These are phyloP conservation scores for Chalciporus pseudorubinellus DNA, from an alignment of 768 basidiomycete species.

Conservation along the genomic window DNA sequence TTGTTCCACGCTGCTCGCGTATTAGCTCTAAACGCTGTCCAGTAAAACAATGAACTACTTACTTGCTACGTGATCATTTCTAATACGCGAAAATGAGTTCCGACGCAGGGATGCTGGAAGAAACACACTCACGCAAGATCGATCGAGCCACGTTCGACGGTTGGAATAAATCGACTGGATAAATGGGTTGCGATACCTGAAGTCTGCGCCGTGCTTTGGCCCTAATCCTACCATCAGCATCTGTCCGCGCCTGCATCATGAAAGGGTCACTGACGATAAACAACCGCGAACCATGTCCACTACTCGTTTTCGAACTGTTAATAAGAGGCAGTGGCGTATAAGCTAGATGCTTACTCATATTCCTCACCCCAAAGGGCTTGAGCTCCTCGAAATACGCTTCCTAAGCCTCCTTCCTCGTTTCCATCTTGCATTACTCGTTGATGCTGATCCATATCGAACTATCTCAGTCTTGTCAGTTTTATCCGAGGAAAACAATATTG, in stretches of 20 bases:
- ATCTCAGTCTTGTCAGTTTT: neutral
- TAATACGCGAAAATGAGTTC: conserved; percentile 25
- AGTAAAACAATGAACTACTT: conserved; percentile 18
- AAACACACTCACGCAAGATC: conserved; percentile 66
- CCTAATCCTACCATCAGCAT: conserved; percentile 39
- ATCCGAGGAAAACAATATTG: neutral
- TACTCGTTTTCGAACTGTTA: conserved; percentile 42
- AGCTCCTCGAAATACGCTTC: conserved; percentile 60
- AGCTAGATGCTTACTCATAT: conserved; percentile 51
- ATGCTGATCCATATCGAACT: conserved; percentile 77
- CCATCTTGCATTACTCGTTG: conserved; percentile 68
- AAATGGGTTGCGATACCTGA: conserved; percentile 69
- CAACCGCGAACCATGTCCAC: conserved; percentile 50
- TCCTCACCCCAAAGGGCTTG: conserved; percentile 79
- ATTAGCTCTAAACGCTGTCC: neutral
- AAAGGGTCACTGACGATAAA: conserved; percentile 61
- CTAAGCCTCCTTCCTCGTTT: conserved; percentile 50
- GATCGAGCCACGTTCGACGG: conserved; percentile 90
- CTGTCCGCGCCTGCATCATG: neutral
- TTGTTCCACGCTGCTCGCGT: conserved; percentile 73
- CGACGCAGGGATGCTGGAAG: neutral
- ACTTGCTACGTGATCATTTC: conserved; percentile 84
- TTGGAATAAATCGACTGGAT: conserved; percentile 86
- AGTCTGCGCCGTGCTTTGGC: conserved; percentile 87
- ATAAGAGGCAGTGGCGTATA: neutral